Conservation (phyloP, 805 yeast species). For the Blastobotrys americana region DNA sequence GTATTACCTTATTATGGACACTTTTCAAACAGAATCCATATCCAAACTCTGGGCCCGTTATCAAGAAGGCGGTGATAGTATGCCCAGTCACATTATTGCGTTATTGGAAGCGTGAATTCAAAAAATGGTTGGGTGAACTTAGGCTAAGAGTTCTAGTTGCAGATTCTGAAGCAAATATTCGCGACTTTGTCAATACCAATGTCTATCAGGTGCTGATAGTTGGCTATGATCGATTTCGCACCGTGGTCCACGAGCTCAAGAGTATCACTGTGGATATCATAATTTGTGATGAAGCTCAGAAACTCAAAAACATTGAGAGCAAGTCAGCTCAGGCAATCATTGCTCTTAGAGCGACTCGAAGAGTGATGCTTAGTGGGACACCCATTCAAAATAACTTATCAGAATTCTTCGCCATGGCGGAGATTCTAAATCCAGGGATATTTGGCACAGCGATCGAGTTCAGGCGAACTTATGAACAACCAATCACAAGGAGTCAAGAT, state of each 20-base stretch:
- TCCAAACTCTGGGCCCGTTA: slow-evolving; percentile 32
- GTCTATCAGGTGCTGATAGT: slow-evolving; percentile 78
- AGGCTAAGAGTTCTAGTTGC: slow-evolving; percentile 60
- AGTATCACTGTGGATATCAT: slow-evolving; percentile 50
- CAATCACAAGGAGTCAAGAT: slow-evolving; percentile 68
- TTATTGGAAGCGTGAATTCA: slow-evolving; percentile 85
- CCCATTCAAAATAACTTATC: slow-evolving; percentile 88
- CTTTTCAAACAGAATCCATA: slow-evolving; percentile 41
- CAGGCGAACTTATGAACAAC: slow-evolving; percentile 47
- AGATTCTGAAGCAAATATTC: slow-evolving; percentile 47
- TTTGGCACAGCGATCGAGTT: slow-evolving; percentile 54
- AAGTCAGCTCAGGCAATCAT: slow-evolving; percentile 63
- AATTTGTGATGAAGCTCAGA: slow-evolving; percentile 93
- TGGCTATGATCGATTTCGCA: slow-evolving; percentile 79
- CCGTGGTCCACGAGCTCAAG: slow-evolving; percentile 34
- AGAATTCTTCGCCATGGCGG: slow-evolving; percentile 74
- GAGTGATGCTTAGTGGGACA: slow-evolving; percentile 74
- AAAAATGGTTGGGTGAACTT: slow-evolving; percentile 73
- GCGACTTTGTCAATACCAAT: slow-evolving; percentile 54
- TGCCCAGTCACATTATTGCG: slow-evolving; percentile 86
- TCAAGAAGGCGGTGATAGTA: slow-evolving; percentile 62
- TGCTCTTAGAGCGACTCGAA: slow-evolving; percentile 45
- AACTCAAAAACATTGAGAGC: slow-evolving; percentile 68
- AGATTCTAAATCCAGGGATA: slow-evolving; percentile 79
- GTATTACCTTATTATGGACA: slow-evolving; percentile 81